Evolutionary conservation across 306 rosid genomes (phyloP), one percentile per base, ranked within the genome.

Genomic region (Dalbergia oliveri): DNA sequence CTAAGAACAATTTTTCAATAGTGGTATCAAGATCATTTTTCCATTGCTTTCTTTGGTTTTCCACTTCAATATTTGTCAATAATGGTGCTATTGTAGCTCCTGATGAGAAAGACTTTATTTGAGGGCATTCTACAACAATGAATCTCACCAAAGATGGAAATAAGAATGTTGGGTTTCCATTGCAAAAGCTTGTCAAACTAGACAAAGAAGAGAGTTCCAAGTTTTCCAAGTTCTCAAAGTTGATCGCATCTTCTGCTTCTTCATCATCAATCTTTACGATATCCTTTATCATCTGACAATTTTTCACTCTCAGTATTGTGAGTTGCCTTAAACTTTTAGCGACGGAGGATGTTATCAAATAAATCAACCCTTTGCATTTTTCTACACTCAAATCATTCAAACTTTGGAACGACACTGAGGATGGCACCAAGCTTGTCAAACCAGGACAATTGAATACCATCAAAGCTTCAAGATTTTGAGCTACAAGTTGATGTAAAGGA

Each of bases 231-330:
- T 72, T 72, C 39, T 72, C 4, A 16, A 72, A 72, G 35, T 53
- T 54, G 51, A 72, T 54, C 5, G 35, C 50, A 16, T 72, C 51
- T 4, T 72, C 76, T 37, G 11, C 51, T 72, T 11, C 21, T 9
- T 71, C 64, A n/a, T 72, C 35, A 71, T 53, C 16, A 53, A 54
- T 18, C 49, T 72, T 54, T 5, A 72, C 12, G 16, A 54, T 64
- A 72, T 72, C 76, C 65, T 34, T 16, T 23, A 72, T n/a, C 65
- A 9, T 72, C 65, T 54, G 35, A 72, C 76, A 72, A n/a, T 54
- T 34, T 33, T 0, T 15, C 6, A 72, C 41, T 35, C 0, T 6
- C 13, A 72, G 15, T 35, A 0, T 47, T 5, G 1, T 35, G 47
- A 71, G 76, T 3, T 71, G 76, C 44, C 53, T 61, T 33, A 71